phyloP scores from a whole-genome alignment of 2,329 filamentous ascomycete species.

The Aspergillus ibericus region DNA sequence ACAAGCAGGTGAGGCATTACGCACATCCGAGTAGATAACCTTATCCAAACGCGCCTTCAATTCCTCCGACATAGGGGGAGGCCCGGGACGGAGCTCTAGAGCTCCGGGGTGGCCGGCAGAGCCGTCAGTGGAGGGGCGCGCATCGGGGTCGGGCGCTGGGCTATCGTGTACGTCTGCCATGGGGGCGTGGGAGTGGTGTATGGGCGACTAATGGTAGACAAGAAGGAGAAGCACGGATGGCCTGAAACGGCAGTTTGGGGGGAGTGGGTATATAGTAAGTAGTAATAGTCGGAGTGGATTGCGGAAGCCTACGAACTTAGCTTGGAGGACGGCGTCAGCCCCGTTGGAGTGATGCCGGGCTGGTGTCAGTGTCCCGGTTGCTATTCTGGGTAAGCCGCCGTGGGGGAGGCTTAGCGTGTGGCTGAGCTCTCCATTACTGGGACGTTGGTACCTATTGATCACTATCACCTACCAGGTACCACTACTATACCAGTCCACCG shows the following conservation, averaged over 20 bases:
- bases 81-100: conserved; percentile 23
- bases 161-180: conserved; percentile 36
- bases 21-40: conserved; percentile 50
- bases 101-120: conserved; percentile 25
- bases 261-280: neutral
- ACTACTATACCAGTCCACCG: too few species aligned
- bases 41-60: conserved; percentile 43
- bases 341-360: neutral
- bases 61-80: conserved; percentile 33
- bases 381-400: neutral
- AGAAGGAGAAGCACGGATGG: neutral
- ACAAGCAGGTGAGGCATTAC: conserved; percentile 6
- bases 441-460: too few species aligned
- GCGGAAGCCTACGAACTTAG: neutral
- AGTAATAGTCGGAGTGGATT: neutral
- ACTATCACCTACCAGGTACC: neutral
- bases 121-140: conserved; percentile 33
- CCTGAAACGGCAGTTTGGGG: neutral
- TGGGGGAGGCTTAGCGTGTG: conserved; percentile 4
- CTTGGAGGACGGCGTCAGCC: neutral
- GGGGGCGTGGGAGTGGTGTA: neutral
- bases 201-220: neutral
- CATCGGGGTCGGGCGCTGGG: conserved; percentile 28
- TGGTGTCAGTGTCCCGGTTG: neutral
- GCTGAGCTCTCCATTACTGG: neutral